These are phyloP conservation scores for Arabidopsis lyrata DNA, from an alignment of 441 rosid species.

Conservation along the genomic window DNA sequence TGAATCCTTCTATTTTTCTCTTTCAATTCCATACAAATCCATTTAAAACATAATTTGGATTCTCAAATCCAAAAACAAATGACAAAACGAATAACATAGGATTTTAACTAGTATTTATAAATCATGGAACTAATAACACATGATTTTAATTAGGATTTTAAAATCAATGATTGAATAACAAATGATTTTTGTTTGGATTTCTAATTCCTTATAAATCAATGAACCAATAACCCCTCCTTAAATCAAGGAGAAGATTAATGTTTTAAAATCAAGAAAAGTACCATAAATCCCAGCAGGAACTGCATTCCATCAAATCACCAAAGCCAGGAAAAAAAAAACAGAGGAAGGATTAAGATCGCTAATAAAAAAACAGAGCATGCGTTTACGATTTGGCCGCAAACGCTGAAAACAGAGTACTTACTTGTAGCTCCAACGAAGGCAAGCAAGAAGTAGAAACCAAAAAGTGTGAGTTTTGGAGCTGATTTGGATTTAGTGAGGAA, in stretches of 20 bases:
- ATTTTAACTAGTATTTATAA: no score
- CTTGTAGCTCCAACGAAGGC: conserved; percentile 92
- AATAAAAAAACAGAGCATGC: conserved; percentile 22
- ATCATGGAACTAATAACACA: no score
- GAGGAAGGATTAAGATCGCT: conserved; percentile 8
- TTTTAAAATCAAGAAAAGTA: conserved; percentile 10
- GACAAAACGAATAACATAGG: no score
- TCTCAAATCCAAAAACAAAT: no score
- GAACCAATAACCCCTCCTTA: no score
- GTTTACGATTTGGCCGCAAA: conserved; percentile 11
- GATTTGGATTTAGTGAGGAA: conserved; percentile 87
- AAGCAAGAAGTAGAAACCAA: conserved; percentile 94
- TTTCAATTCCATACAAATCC: no score
- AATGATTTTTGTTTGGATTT: no score
- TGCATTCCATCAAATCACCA: conserved; percentile 43
- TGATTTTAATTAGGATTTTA: no score
- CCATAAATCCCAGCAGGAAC: conserved; percentile 96
- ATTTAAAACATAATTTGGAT: no score
- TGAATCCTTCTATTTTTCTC: no score
- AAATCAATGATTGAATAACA: no score
- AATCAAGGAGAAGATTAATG: not conserved
- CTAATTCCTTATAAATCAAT: no score
- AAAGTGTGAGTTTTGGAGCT: conserved; percentile 82
- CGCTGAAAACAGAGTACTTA: conserved; percentile 46
- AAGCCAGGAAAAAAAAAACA: conserved; percentile 31